Evolutionary conservation across 164 flowering plant species (phyloP).

Genomic region (Macadamia integrifolia): DNA sequence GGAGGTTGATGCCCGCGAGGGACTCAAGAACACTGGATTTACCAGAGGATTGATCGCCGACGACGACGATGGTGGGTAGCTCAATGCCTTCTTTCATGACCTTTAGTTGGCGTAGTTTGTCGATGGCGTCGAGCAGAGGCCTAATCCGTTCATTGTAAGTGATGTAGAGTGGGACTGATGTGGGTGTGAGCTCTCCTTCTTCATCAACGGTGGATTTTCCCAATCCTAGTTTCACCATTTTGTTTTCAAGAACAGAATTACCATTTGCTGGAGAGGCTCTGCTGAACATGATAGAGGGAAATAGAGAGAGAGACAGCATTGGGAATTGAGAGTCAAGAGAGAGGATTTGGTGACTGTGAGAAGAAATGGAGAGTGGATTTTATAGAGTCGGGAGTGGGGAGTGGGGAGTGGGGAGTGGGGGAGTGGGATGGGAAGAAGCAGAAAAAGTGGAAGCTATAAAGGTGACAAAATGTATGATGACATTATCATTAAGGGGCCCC

Average conservation of each 20-base stretch:
- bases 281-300: not conserved
- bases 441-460: no score
- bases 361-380: no score
- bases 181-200: not conserved
- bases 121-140: constrained; percentile 17
- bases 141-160: constrained; percentile 13
- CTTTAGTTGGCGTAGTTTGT: constrained; percentile 8
- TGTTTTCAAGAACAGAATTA: not conserved
- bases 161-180: not conserved
- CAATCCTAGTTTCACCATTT: not conserved
- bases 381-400: no score
- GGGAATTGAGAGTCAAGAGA: no score
- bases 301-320: not conserved
- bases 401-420: no score
- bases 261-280: not conserved
- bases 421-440: no score
- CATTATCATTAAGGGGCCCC: no score
- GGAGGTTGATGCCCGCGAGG: constrained; percentile 1
- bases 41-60: constrained; percentile 8
- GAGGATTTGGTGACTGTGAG: no score
- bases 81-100: not conserved
- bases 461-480: no score
- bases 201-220: not conserved
- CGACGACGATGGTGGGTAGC: constrained; percentile 2
- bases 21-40: constrained; percentile 7